A percentile compares a stretch with the other conserved stretches of the same genome.
phyloP scores from a whole-genome alignment of 352 stramenopile genomes.

The Pythium dissimile region DNA sequence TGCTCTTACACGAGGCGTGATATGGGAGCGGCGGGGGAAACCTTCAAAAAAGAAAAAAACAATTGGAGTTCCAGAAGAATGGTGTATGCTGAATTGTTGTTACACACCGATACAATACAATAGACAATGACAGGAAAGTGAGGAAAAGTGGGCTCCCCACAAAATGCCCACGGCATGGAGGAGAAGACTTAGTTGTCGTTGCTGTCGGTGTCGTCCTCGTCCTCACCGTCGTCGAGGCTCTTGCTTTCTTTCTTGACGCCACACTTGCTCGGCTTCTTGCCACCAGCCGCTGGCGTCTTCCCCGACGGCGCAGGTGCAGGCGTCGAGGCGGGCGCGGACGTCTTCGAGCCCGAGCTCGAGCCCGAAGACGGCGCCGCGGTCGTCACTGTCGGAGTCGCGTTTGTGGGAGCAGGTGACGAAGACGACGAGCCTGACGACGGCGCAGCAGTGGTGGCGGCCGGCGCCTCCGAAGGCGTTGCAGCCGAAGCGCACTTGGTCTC shows the following conservation, averaged over 20 bases:
- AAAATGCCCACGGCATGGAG: too few species aligned
- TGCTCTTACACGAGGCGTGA: slow-evolving; percentile 40
- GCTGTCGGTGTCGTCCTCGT: background rate
- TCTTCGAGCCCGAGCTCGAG: background rate
- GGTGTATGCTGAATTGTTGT: too few species aligned
- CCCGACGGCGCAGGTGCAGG: background rate
- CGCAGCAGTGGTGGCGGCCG: background rate
- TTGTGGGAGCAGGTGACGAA: too few species aligned
- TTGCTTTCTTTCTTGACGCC: slow-evolving; percentile 6
- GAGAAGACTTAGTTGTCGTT: background rate
- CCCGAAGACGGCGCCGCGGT: background rate
- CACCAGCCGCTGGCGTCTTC: background rate
- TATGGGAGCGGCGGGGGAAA: too few species aligned
- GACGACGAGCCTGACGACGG: too few species aligned
- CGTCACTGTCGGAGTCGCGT: background rate
- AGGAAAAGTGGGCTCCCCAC: too few species aligned
- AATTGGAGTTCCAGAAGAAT: background rate
- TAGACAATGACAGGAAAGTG: background rate
- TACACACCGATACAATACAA: too few species aligned
- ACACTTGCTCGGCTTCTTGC: slow-evolving; percentile 8
- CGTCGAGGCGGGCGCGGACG: background rate
- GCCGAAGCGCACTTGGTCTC: slow-evolving; percentile 3
- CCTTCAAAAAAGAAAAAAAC: background rate
- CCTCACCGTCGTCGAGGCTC: background rate
- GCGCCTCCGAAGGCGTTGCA: background rate